A percentile compares a stretch with the other conserved stretches of the same genome.
Conservation (phyloP, 2,329 filamentous ascomycete genomes). For the Venturiaceae sp. region DNA sequence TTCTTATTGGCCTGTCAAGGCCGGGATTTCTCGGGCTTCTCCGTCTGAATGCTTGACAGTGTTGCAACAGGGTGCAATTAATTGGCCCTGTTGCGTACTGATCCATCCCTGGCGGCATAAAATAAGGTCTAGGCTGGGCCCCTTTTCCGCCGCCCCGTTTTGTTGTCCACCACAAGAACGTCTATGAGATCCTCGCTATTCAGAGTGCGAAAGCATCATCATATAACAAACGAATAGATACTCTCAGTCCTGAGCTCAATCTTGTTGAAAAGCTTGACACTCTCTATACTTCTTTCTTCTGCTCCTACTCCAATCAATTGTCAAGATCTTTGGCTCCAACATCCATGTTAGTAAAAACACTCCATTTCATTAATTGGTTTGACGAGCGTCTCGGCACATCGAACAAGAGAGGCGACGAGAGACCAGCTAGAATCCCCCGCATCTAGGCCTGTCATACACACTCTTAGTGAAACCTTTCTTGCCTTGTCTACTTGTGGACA, state of each 20-base stretch:
- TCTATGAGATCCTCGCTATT: no score
- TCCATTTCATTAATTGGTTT: background rate
- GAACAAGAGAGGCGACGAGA: background rate
- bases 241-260: no score
- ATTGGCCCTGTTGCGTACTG: background rate
- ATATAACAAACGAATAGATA: no score
- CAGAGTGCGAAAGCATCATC: no score
- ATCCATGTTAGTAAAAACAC: background rate
- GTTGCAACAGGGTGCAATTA: background rate
- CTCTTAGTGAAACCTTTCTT: no score
- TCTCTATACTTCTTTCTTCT: no score
- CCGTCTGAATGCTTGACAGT: background rate
- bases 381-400: background rate
- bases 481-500: background rate
- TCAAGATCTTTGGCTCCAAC: background rate
- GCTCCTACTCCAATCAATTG: background rate
- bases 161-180: background rate
- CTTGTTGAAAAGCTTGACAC: no score
- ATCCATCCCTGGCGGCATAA: background rate
- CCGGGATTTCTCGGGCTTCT: background rate
- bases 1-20: background rate
- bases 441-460: background rate
- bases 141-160: background rate
- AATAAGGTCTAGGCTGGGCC: background rate
- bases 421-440: background rate